Percentiles rank a stretch among this genome's conserved stretches.
These are phyloP conservation scores for Mucor indicus DNA, from an alignment of 371 early-diverging fungal species.

Conservation along the genomic window DNA sequence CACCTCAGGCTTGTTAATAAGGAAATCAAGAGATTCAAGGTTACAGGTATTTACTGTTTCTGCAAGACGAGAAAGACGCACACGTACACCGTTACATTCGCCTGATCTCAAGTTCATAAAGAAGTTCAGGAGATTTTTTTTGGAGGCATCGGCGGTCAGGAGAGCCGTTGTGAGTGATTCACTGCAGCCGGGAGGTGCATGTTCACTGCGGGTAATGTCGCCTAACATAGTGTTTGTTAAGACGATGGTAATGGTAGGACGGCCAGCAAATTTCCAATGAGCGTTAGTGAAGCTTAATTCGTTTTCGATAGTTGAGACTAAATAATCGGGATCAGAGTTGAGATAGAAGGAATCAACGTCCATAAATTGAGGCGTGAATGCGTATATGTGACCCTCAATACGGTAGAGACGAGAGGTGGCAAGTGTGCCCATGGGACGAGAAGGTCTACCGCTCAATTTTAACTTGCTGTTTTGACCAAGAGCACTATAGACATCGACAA, in stretches of 20 bases:
- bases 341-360: slow-evolving; percentile 86
- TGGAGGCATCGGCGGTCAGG: slow-evolving; percentile 32
- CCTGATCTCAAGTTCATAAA: slow-evolving; percentile 82
- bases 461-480: slow-evolving; percentile 80
- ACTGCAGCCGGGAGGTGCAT: not conserved
- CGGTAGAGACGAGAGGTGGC: slow-evolving; percentile 82
- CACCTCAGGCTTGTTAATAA: slow-evolving; percentile 68
- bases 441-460: slow-evolving; percentile 76
- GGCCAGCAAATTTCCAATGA: slow-evolving; percentile 76
- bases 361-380: slow-evolving; percentile 89
- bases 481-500: slow-evolving; percentile 74
- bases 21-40: slow-evolving; percentile 84
- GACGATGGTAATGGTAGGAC: slow-evolving; percentile 81
- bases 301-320: slow-evolving; percentile 75
- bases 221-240: slow-evolving; percentile 80
- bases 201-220: slow-evolving; percentile 28
- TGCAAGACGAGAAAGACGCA: slow-evolving; percentile 68
- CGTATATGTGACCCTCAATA: slow-evolving; percentile 79
- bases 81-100: slow-evolving; percentile 63
- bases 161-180: slow-evolving; percentile 19
- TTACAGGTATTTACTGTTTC: slow-evolving; percentile 80
- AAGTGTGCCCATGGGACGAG: slow-evolving; percentile 67
- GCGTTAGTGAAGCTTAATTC: slow-evolving; percentile 75
- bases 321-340: slow-evolving; percentile 78
- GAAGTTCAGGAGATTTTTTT: slow-evolving; percentile 77